Base-by-base conservation (phyloP, 2,329 filamentous ascomycete species). In the Pseudocercospora vitis region DNA sequence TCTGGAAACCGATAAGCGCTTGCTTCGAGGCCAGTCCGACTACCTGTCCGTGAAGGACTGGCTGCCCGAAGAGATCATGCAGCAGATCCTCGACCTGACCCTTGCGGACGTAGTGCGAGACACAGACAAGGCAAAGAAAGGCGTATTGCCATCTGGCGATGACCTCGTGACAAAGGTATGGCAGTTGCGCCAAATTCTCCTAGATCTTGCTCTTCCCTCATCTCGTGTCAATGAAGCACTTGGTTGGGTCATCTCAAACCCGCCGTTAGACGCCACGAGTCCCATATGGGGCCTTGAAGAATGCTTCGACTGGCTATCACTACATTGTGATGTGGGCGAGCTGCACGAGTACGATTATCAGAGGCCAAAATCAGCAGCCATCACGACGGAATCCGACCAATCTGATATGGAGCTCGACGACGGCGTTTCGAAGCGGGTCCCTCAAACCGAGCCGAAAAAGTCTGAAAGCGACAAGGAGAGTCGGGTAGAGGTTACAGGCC, bases 271-370 rank as follows among this genome's bases (percentile, higher is more conserved):
- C 24, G 48, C 44, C 21, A 19, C 54, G 79, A 86, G 50, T 74
- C 78, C 2, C 65, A 75, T 18, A 11, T 95, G 90, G 88, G 91
- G 91, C 7, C 74, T 97, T 29, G 87, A 95, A 57, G 91, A 96
- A 71, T 85, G 88, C 21, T 71, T 99, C 16, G 89, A 96, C 63
- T 96, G 91, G 89, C 79, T 97, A 50, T 89, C 90, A n/a, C 77
- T 89, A 60, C 83, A 94, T 67, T 89, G 86, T 63, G 74, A 79
- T 11, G 31, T 52, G 21, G 60, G 56, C 18, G 64, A 68, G 45
- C 56, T 70, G 18, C 53, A 59, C 49, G 67, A 70, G 11, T 71
- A 70, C 52, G 69, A 71, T 55, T 60, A 58, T 39, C 53, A 64
- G 24, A 67, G 61, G 54, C 62, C 61, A 12, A 66, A 60, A 48